Percentiles rank a stretch among this genome's conserved stretches.
These are phyloP conservation scores for Pseudocercospora crystallina DNA, from an alignment of 2,329 filamentous ascomycete genomes.

Conservation along the genomic window DNA sequence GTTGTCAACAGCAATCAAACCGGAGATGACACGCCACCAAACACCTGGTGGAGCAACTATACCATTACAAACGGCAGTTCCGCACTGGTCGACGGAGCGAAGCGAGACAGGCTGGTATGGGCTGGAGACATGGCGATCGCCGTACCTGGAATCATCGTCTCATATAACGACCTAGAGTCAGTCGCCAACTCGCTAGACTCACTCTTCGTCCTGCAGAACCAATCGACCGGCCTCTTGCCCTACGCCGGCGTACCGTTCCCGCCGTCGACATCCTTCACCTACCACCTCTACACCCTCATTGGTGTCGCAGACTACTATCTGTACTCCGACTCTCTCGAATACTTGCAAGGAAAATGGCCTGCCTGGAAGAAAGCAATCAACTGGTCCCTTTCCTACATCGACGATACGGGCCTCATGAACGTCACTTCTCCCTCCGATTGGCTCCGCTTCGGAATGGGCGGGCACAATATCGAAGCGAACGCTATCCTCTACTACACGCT, in stretches of 20 bases:
- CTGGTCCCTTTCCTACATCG: conserved; percentile 46
- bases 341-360: conserved; percentile 44
- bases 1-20: conserved; percentile 34
- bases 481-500: conserved; percentile 53
- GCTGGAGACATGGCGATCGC: conserved; percentile 61
- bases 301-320: conserved; percentile 47
- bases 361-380: conserved; percentile 45
- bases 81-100: conserved; percentile 54
- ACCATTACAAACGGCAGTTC: conserved; percentile 42
- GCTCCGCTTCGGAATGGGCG: conserved; percentile 53
- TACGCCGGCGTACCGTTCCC: conserved; percentile 33
- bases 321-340: conserved; percentile 40
- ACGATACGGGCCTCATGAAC: conserved; percentile 47
- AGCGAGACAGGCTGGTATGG: conserved; percentile 61
- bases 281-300: conserved; percentile 54
- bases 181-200: conserved; percentile 34
- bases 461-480: conserved; percentile 50
- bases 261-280: conserved; percentile 50
- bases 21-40: conserved; percentile 29
- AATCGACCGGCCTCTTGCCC: conserved; percentile 31
- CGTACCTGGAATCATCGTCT: conserved; percentile 49
- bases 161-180: conserved; percentile 44
- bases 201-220: conserved; percentile 30
- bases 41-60: conserved; percentile 43
- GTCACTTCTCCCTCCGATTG: conserved; percentile 48